These are phyloP conservation scores for Fusarium globosum DNA, from an alignment of 2,329 filamentous ascomycete species.

Conservation along the genomic window DNA sequence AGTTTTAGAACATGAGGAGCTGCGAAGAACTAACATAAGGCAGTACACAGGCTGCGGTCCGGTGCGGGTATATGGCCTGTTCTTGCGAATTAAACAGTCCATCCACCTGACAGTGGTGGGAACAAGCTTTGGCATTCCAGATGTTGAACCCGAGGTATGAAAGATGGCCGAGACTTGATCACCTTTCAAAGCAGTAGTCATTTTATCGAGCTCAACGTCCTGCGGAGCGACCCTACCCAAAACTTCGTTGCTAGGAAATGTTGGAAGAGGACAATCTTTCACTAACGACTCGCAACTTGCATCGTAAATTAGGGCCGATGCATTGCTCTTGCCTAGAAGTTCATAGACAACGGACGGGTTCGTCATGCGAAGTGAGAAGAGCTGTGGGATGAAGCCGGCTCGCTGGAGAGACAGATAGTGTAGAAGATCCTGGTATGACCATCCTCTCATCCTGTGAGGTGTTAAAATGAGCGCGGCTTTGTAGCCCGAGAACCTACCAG, in stretches of 20 bases:
- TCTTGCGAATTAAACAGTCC: conserved; percentile 16
- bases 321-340: background rate
- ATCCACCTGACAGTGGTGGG: conserved; percentile 5
- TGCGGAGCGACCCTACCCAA: fast-evolving
- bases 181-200: background rate
- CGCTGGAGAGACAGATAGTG: background rate
- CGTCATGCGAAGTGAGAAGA: conserved; percentile 2
- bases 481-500: conserved; percentile 4
- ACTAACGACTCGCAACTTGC: background rate
- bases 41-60: background rate
- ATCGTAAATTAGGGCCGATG: background rate
- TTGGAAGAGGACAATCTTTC: background rate
- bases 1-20: fast-evolving
- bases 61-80: background rate
- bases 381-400: background rate
- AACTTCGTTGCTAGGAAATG: fast-evolving
- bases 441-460: background rate
- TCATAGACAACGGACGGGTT: background rate
- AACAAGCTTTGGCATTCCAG: conserved; percentile 7
- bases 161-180: conserved; percentile 3
- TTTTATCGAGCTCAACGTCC: background rate
- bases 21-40: background rate
- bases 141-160: conserved; percentile 10
- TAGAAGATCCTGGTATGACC: conserved; percentile 5
- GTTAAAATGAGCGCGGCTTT: no score